Conservation (phyloP, 2,329 filamentous ascomycete species). For the Cladosporium sp. region DNA sequence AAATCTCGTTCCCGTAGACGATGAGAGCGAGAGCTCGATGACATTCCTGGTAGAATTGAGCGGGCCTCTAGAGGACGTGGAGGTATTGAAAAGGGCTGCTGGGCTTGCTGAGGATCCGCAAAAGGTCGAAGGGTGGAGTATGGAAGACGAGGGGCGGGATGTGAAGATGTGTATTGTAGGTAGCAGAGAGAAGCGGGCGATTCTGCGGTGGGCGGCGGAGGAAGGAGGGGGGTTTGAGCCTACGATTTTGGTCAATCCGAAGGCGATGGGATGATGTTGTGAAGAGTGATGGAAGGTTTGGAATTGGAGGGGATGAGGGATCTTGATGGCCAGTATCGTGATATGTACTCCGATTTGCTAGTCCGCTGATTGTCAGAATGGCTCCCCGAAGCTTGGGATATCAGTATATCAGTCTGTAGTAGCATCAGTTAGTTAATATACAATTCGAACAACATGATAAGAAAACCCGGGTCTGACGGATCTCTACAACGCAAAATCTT, state of each 20-base stretch:
- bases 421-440: too few species aligned
- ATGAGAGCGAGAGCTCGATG: conserved; percentile 14
- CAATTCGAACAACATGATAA: too few species aligned
- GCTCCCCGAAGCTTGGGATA: too few species aligned
- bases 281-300: too few species aligned
- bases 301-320: too few species aligned
- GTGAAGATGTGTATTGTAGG: conserved; percentile 30
- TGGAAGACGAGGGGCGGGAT: conserved; percentile 21
- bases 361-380: too few species aligned
- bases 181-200: conserved; percentile 21
- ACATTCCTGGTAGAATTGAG: conserved; percentile 30
- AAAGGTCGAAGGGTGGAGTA: conserved; percentile 23
- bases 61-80: conserved; percentile 23
- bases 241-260: conserved; percentile 23
- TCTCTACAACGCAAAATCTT: too few species aligned
- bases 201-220: conserved; percentile 21
- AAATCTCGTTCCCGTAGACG: conserved; percentile 16
- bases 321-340: too few species aligned
- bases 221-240: conserved; percentile 23
- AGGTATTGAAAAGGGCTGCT: conserved; percentile 28
- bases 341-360: too few species aligned
- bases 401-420: too few species aligned
- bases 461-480: too few species aligned
- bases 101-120: conserved; percentile 27
- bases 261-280: conserved; percentile 20